phyloP scores from a whole-genome alignment of 148 eudicot species.

The Beta vulgaris region DNA sequence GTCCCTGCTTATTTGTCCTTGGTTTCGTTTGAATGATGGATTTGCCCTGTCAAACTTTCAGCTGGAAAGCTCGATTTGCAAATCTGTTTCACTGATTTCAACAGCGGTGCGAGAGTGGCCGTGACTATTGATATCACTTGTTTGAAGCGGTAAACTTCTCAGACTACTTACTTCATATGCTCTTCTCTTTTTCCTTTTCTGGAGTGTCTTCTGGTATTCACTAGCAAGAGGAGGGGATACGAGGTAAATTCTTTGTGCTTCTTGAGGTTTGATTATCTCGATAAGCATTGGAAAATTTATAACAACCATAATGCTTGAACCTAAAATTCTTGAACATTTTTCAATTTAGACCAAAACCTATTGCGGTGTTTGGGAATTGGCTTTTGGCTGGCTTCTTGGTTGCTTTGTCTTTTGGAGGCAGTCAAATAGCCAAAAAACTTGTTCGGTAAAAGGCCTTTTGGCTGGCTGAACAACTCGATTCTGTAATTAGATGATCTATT shows the following conservation, averaged over 20 bases:
- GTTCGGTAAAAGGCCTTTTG: no score
- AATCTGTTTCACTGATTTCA: constrained; percentile 54
- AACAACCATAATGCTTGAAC: neutral
- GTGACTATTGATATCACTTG: constrained; percentile 64
- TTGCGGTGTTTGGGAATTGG: no score
- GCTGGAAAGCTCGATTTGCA: constrained; percentile 65
- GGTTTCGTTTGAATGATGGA: neutral
- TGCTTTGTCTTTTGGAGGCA: no score
- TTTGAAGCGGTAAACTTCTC: constrained; percentile 55
- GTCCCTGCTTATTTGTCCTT: neutral
- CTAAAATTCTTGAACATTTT: neutral
- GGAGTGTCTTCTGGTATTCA: neutral
- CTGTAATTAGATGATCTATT: no score
- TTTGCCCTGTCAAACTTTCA: constrained; percentile 35
- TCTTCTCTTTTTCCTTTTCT: neutral
- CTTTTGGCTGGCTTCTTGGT: no score
- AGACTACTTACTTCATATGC: neutral
- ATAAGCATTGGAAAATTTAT: no score
- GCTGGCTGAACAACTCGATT: no score
- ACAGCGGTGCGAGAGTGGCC: constrained; percentile 45
- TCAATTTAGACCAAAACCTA: no score
- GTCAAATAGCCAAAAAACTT: no score
- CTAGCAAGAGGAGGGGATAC: neutral
- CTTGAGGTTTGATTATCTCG: no score
- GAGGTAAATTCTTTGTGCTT: neutral